These are phyloP conservation scores for Ophiostoma himal-ulmi DNA, from an alignment of 2,329 filamentous ascomycete genomes.

Conservation along the genomic window DNA sequence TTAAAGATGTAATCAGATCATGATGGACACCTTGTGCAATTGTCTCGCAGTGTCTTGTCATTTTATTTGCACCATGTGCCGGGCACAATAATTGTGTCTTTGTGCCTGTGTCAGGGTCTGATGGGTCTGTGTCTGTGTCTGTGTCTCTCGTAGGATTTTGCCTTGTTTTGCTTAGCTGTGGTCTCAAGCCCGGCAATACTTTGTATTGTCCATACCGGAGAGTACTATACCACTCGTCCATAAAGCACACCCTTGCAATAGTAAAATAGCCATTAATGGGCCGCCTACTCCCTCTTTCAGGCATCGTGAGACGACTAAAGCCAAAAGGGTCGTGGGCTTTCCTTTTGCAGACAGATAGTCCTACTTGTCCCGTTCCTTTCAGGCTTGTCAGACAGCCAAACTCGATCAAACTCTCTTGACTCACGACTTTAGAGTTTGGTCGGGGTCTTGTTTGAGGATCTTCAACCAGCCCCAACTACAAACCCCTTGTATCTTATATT, in stretches of 20 bases:
- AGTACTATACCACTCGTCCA: too few species aligned
- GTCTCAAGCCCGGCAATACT: background rate
- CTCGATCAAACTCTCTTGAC: background rate
- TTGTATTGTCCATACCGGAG: too few species aligned
- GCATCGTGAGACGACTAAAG: background rate
- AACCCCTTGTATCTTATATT: slow-evolving; percentile 1
- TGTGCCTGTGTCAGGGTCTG: background rate
- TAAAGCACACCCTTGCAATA: background rate
- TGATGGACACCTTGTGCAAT: background rate
- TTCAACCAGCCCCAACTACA: background rate
- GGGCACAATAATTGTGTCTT: background rate
- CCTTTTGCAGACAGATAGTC: background rate
- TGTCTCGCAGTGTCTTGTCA: background rate
- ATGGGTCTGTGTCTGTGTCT: background rate
- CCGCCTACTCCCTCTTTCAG: background rate
- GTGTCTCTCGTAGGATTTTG: slow-evolving; percentile 4
- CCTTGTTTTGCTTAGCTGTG: background rate
- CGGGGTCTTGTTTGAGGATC: background rate
- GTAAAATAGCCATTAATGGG: background rate
- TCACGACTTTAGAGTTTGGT: background rate
- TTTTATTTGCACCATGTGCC: background rate
- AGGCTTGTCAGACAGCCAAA: background rate
- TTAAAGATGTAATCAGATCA: background rate
- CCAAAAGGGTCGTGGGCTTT: background rate
- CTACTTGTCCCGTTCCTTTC: background rate